phyloP scores from a whole-genome alignment of 768 basidiomycete genomes.

The Tricholoma terreum region DNA sequence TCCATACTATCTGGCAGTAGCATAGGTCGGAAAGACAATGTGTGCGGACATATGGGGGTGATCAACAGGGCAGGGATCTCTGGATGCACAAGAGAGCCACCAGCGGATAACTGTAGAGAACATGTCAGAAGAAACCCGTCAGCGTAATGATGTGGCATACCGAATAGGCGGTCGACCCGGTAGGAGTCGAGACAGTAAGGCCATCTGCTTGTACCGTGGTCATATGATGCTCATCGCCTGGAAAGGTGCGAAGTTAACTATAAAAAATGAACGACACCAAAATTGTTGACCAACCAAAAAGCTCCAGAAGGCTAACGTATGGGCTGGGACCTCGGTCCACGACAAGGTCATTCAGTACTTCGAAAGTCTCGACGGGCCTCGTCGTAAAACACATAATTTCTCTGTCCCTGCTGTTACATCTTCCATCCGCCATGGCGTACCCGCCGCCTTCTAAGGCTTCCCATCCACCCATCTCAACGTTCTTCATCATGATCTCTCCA shows the following conservation, averaged over 20 bases:
- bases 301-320: conserved; percentile 91
- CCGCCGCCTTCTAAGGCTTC: conserved; percentile 87
- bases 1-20: conserved; percentile 98
- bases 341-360: conserved; percentile 94
- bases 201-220: conserved; percentile 99
- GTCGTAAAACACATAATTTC: conserved; percentile 99
- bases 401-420: conserved; percentile 71
- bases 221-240: conserved; percentile 98
- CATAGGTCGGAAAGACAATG: conserved; percentile 98
- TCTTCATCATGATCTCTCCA: conserved; percentile 96
- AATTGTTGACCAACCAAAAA: conserved; percentile 72
- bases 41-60: conserved; percentile 97
- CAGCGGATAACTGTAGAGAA: conserved; percentile 73
- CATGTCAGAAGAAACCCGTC: conserved; percentile 9
- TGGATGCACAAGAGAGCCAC: conserved; percentile 95
- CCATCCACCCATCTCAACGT: conserved; percentile 89
- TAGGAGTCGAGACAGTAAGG: conserved; percentile 92
- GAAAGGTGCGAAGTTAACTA: background rate
- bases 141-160: conserved; percentile 42
- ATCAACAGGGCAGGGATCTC: conserved; percentile 96
- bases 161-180: conserved; percentile 98
- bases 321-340: conserved; percentile 98
- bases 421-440: conserved; percentile 39
- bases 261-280: background rate
- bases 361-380: conserved; percentile 91